Percentiles rank a stretch among this genome's conserved stretches.
Evolutionary conservation across 306 rosid species (phyloP).

Genomic region (Rubus parviflorus): DNA sequence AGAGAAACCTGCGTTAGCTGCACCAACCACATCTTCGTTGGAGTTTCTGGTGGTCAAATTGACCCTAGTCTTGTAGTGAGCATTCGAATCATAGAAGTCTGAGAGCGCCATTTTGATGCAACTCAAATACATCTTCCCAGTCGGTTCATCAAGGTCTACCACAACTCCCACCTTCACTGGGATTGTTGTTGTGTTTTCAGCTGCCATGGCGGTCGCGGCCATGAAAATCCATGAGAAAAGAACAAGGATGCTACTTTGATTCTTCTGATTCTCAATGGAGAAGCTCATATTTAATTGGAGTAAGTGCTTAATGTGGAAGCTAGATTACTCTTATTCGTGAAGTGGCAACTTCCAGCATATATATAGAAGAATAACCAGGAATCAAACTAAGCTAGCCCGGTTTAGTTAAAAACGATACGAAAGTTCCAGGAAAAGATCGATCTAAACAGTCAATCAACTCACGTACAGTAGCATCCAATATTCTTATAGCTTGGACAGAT

Average conservation of each 20-base stretch:
- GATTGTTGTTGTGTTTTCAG: not conserved
- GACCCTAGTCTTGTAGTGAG: constrained; percentile 7
- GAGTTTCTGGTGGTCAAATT: not conserved
- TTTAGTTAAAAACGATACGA: too few relatives aligned
- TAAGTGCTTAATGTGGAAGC: too few relatives aligned
- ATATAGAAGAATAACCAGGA: too few relatives aligned
- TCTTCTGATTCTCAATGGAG: not conserved
- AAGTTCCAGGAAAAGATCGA: too few relatives aligned
- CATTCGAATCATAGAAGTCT: constrained; percentile 14
- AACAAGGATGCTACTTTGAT: not conserved
- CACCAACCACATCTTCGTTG: not conserved
- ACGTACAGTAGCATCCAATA: too few relatives aligned
- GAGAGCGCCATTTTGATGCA: constrained; percentile 26
- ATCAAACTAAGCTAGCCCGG: too few relatives aligned
- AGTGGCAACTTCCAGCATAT: too few relatives aligned
- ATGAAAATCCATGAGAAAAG: constrained; percentile 6
- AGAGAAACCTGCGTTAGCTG: constrained; percentile 14
- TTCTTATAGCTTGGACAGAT: too few relatives aligned
- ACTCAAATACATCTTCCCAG: constrained; percentile 12
- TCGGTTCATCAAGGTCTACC: not conserved
- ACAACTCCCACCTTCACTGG: constrained; percentile 5
- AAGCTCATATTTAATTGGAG: not conserved
- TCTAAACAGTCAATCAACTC: too few relatives aligned
- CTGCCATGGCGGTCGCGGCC: not conserved
- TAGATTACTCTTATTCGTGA: too few relatives aligned